Conservation (phyloP, 2,329 filamentous ascomycete species). For the Paramyrothecium sp. region DNA sequence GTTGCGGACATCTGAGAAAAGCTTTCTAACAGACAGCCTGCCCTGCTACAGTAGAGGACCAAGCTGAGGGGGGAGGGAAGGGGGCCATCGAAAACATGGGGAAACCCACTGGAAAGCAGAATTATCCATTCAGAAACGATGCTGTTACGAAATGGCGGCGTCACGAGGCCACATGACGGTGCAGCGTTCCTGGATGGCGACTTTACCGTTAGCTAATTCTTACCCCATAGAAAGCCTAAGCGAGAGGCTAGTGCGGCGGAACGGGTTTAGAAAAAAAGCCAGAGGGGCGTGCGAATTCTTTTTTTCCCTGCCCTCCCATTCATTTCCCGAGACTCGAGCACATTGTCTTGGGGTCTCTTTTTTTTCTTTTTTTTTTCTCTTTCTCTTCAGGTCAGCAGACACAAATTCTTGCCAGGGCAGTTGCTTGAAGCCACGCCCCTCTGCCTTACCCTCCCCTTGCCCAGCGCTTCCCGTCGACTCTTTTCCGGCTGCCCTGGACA, state of each 20-base stretch:
- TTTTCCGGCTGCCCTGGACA: background rate
- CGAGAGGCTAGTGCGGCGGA: background rate
- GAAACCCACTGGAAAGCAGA: background rate
- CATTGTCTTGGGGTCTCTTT: background rate
- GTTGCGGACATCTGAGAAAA: too few species aligned
- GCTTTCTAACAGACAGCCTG: too few species aligned
- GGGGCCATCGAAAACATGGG: background rate
- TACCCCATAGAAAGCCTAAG: background rate
- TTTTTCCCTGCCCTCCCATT: background rate
- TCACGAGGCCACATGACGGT: background rate
- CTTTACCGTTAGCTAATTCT: background rate
- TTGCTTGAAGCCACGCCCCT: too few species aligned
- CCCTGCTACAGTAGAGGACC: too few species aligned
- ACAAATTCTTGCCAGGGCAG: background rate
- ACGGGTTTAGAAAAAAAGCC: background rate
- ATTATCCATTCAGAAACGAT: background rate
- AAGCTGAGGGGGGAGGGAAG: background rate
- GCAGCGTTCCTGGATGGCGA: background rate
- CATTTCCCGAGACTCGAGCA: too few species aligned
- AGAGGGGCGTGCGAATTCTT: background rate
- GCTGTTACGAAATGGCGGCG: slow-evolving; percentile 1
- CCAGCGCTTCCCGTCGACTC: too few species aligned
- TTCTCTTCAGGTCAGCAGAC: background rate
- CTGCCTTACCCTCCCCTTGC: too few species aligned
- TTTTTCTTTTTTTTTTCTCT: background rate